Conservation (phyloP, 805 yeast species). For the Sugiyamaella marilandica region DNA sequence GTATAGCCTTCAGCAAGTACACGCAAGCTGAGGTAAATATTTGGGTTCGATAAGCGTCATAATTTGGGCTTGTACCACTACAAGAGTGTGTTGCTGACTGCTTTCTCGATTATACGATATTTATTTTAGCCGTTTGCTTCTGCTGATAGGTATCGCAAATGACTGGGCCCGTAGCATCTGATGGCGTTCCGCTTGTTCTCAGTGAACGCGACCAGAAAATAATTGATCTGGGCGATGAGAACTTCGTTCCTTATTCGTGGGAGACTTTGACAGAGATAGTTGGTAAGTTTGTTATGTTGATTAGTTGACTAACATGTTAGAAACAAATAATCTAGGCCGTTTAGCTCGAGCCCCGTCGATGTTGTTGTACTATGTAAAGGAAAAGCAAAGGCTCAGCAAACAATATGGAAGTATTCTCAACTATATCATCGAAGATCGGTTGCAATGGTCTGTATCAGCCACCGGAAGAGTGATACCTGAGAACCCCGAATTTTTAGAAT, state of each 20-base stretch:
- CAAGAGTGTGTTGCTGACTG: no score
- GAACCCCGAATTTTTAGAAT: conserved; percentile 12
- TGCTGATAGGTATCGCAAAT: neutral
- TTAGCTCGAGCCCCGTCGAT: conserved; percentile 20
- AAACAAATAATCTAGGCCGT: conserved; percentile 10
- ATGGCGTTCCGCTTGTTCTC: neutral
- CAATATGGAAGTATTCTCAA: conserved; percentile 21
- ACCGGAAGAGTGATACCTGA: conserved; percentile 10
- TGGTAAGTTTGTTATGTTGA: conserved; percentile 11
- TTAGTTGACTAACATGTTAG: neutral
- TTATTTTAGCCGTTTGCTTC: neutral
- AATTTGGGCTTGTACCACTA: no score
- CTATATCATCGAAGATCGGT: conserved; percentile 18
- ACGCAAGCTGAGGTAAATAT: no score
- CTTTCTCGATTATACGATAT: no score
- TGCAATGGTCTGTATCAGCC: conserved; percentile 16
- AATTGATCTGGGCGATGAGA: conserved; percentile 23
- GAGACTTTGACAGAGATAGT: conserved; percentile 23
- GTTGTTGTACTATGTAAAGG: conserved; percentile 11
- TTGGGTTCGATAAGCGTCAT: no score
- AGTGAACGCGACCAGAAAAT: conserved; percentile 18
- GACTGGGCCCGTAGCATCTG: neutral
- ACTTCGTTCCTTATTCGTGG: conserved; percentile 26
- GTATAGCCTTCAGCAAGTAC: no score
- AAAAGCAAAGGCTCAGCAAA: conserved; percentile 12